Evolutionary conservation across 2,329 filamentous ascomycete genomes (phyloP).

Genomic region (Apiospora pterosperma): DNA sequence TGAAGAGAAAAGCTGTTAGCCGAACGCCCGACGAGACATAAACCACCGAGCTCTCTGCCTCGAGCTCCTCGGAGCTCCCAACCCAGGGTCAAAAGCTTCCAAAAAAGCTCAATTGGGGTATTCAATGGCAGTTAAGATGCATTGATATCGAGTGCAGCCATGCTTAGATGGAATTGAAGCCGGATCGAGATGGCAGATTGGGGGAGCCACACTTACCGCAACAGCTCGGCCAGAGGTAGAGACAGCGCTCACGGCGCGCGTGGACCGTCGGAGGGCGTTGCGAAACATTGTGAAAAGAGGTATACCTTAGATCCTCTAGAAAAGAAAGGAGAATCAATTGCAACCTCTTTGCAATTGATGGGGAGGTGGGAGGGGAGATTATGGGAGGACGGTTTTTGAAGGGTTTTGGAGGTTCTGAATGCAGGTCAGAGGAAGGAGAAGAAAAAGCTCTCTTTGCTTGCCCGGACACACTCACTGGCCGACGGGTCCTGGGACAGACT

Average conservation of each 20-base stretch:
- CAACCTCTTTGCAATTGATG: slow-evolving; percentile 41
- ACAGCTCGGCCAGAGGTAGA: slow-evolving; percentile 88
- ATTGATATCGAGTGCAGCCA: slow-evolving; percentile 35
- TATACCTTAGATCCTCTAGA: slow-evolving; percentile 46
- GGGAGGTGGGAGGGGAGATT: slow-evolving; percentile 51
- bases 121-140: slow-evolving; percentile 21
- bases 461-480: neutral
- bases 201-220: slow-evolving; percentile 71
- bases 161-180: slow-evolving; percentile 44
- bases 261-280: slow-evolving; percentile 95
- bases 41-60: slow-evolving; percentile 14
- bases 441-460: slow-evolving; percentile 2
- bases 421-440: neutral
- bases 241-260: slow-evolving; percentile 90
- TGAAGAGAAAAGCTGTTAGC: slow-evolving; percentile 36
- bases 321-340: slow-evolving; percentile 56
- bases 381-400: slow-evolving; percentile 29
- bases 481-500: slow-evolving; percentile 1
- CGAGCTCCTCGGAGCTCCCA: neutral
- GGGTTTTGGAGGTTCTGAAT: slow-evolving; percentile 3
- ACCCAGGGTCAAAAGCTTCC: slow-evolving; percentile 21
- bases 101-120: slow-evolving; percentile 40
- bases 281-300: slow-evolving; percentile 78
- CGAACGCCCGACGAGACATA: slow-evolving; percentile 6
- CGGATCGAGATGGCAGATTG: slow-evolving; percentile 32